Conservation (phyloP, 169 alveolate species). For the Cyclospora cayetanensis region DNA sequence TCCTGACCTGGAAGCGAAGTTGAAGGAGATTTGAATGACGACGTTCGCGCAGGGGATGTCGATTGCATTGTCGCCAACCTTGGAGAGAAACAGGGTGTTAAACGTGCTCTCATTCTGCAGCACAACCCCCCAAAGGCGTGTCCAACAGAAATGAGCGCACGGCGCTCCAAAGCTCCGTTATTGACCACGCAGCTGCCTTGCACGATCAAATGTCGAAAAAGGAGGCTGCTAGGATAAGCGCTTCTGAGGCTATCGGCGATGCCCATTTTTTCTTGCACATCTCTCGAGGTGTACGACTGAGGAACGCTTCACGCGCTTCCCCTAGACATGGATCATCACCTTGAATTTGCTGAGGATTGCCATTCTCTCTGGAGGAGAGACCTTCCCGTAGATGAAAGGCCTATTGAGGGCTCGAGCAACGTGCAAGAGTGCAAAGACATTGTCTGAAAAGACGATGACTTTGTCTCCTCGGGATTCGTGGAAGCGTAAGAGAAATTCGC, state of each 20-base stretch:
- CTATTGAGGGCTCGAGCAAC: slow-evolving; percentile 93
- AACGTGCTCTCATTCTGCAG: slow-evolving; percentile 82
- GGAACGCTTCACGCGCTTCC: no score
- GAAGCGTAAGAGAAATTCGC: slow-evolving; percentile 94
- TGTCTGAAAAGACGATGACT: slow-evolving; percentile 97
- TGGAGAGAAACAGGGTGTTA: slow-evolving; percentile 95
- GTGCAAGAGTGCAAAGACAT: slow-evolving; percentile 94
- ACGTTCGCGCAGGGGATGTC: slow-evolving; percentile 99
- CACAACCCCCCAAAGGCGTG: background rate
- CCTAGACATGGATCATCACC: slow-evolving; percentile 70
- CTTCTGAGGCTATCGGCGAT: background rate
- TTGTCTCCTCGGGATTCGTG: slow-evolving; percentile 98
- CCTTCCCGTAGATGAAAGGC: slow-evolving; percentile 76
- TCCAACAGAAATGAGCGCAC: no score
- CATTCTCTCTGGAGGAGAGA: slow-evolving; percentile 67
- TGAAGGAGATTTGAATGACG: slow-evolving; percentile 98
- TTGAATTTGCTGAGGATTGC: slow-evolving; percentile 92
- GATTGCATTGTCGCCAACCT: slow-evolving; percentile 99
- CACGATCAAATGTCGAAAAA: background rate
- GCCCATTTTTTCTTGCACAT: no score
- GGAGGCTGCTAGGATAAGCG: background rate
- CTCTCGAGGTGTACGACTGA: no score
- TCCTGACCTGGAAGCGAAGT: slow-evolving; percentile 92
- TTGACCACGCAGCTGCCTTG: no score
- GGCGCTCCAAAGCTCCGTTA: no score